Evolutionary conservation across 352 stramenopile genomes (phyloP), one percentile per base, ranked within the genome.

Genomic region (Pythium aphanidermatum): DNA sequence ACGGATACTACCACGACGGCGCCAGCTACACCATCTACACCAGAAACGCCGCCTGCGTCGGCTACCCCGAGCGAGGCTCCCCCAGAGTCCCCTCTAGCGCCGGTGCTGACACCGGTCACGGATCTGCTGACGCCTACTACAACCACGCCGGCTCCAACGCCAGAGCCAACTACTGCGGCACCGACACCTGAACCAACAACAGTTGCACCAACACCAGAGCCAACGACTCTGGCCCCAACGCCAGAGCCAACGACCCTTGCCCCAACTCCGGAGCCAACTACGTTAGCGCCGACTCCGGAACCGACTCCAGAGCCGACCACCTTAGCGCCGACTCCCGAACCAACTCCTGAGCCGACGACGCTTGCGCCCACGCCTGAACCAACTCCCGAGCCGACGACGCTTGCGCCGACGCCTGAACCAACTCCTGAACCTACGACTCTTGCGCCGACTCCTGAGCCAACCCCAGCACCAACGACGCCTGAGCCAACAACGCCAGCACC

Each of bases 151-250:
- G 16, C 47, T 4, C 45, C 45, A 19, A 8, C 36, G 19, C 27
- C 37, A 34, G 38, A 31, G 2, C 28, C 46, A 19, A 35, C 29
- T 7, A 41, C 36, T 21, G 5, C 21, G 0, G 14, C 11, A 4
- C 43, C 43, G 21, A 24, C 43, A 17, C 24, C 39, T 6, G 39
- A 34, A 0, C 41, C 41, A 27, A 48, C 41, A n/a, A 37, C 39
- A 13, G 39, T 27, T 10, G n/a, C 40, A 37, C 6, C 40, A 28
- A 36, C 40, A 6, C 16, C 35, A 24, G 24, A 25, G 17, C 25
- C 45, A 26, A 20, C 45, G 21, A 21, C 45, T 34, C 16, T 31
- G 12, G 19, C 42, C 5, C 5, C 14, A 33, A 43, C 45, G 16
- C 19, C 37, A 2, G 30, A 30, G 4, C 47, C 47, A 7, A 46